These are phyloP conservation scores for Drechslerella dactyloides DNA, from an alignment of 2,329 filamentous ascomycete species.

Conservation along the genomic window DNA sequence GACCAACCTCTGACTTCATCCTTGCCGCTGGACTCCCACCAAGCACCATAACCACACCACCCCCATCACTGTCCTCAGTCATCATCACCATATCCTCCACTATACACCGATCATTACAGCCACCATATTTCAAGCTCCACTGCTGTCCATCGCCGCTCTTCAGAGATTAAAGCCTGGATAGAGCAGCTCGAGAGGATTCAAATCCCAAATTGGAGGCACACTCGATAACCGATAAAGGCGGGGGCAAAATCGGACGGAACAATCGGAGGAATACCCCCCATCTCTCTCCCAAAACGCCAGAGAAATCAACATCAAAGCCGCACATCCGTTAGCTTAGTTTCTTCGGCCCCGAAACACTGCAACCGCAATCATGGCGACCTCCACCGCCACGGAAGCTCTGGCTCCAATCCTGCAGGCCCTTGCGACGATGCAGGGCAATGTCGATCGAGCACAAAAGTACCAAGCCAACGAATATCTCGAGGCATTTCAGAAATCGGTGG, in stretches of 20 bases:
- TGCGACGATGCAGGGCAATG: conserved; percentile 85
- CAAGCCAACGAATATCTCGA: conserved; percentile 90
- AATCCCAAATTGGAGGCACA: conserved; percentile 1
- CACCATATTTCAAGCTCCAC: not conserved
- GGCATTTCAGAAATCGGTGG: conserved; percentile 96
- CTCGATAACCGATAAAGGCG: conserved; percentile 43
- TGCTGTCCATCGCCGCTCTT: not conserved
- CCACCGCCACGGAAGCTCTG: conserved; percentile 72
- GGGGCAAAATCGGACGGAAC: conserved; percentile 9
- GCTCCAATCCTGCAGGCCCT: conserved; percentile 86
- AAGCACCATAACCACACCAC: conserved; percentile 9
- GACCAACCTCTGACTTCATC: conserved; percentile 50
- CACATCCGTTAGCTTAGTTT: not conserved
- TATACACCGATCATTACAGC: not conserved
- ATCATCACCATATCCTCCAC: conserved; percentile 11
- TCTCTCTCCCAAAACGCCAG: conserved; percentile 2
- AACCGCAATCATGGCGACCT: conserved; percentile 68
- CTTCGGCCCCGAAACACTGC: conserved; percentile 4
- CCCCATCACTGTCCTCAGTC: conserved; percentile 6
- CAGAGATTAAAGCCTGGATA: not conserved
- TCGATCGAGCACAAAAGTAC: conserved; percentile 80
- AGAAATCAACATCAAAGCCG: conserved; percentile 19
- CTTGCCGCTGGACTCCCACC: conserved; percentile 12
- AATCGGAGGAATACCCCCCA: conserved; percentile 8
- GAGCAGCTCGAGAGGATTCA: not conserved